Percentiles rank a stretch among this genome's conserved stretches.
These are phyloP conservation scores for Neofusicoccum sp. DNA, from an alignment of 2,329 filamentous ascomycete genomes.

Conservation along the genomic window DNA sequence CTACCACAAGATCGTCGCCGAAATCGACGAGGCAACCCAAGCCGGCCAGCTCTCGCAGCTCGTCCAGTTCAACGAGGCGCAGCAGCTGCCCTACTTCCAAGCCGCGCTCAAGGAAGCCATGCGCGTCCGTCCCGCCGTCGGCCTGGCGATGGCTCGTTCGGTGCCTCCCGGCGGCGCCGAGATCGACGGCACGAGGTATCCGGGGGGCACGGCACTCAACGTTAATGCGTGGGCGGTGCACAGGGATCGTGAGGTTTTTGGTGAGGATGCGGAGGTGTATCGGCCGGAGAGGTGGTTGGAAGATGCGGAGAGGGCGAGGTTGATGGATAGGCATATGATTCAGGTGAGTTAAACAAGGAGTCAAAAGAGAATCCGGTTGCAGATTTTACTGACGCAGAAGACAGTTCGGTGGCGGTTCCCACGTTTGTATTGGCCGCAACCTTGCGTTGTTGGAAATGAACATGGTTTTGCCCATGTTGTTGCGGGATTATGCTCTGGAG, in stretches of 20 bases:
- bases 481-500: constrained; percentile 46
- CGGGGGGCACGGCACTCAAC: constrained; percentile 45
- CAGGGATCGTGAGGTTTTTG: constrained; percentile 43
- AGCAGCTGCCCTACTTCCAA: constrained; percentile 36
- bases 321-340: constrained; percentile 37
- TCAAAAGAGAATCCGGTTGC: too few species aligned
- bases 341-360: constrained; percentile 21
- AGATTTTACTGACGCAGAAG: neutral
- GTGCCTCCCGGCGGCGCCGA: constrained; percentile 37
- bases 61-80: constrained; percentile 25
- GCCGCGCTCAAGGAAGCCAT: constrained; percentile 43
- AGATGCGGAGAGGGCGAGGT: constrained; percentile 28
- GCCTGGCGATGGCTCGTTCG: constrained; percentile 33
- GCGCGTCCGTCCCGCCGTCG: constrained; percentile 40
- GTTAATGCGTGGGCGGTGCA: constrained; percentile 51
- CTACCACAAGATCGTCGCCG: constrained; percentile 38
- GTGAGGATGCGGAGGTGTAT: constrained; percentile 42
- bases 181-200: constrained; percentile 34
- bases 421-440: constrained; percentile 38
- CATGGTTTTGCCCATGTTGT: constrained; percentile 33
- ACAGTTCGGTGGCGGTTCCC: constrained; percentile 37
- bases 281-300: constrained; percentile 51
- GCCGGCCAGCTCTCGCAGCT: constrained; percentile 22
- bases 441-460: constrained; percentile 34
- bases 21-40: constrained; percentile 6